Base-by-base conservation (phyloP, 2,329 filamentous ascomycete genomes). In the Verticillium klebahnii region DNA sequence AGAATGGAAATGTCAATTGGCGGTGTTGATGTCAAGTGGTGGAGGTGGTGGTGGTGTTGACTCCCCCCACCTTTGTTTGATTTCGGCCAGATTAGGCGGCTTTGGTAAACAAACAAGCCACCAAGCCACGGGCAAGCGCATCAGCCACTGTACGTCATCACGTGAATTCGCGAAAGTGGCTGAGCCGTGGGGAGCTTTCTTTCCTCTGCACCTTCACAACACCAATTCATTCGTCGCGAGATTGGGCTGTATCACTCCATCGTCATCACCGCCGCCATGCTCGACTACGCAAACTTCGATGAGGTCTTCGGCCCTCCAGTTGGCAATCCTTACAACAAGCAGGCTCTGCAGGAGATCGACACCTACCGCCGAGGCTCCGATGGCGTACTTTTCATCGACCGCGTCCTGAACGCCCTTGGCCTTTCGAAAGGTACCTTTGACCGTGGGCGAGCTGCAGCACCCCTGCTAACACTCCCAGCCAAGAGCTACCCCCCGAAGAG, bases 371-470 rank as follows among this genome's bases (percentile, higher is more conserved):
- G 88, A 69, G 82, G 77, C 57, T 80, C 93, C 23, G 86, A 88
- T 64, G 89, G 89, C 67, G 79, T 83, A 62, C 84, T 94, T 62
- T 96, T 95, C 75, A 89, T 94, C 70, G 92, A 96, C 73, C 86
- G 89, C 60, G 85, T 96, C 50, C 78, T 95, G 64, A 85, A 84
- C 61, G 82, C 89, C 0, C 78, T 94, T 32, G 86, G 89, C 32
- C 84, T 95, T 62, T 81, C 82, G 67, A 87, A 89, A 75, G 85
- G 91, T 92, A 74, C n/a, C 29, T 29, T 29, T 29, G 29, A 29
- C 29, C 29, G 29, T 29, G 29, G 5, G 29, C 29, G 29, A 29
- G 29, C 29, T 29, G 29, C 29, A 29, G 29, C 29, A 29, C 29
- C 29, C 29, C 29, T 19, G 14, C 15, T 25, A 14, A 31, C 23